Base-by-base conservation (phyloP, 2,329 filamentous ascomycete genomes). In the Arthroderma uncinatum region DNA sequence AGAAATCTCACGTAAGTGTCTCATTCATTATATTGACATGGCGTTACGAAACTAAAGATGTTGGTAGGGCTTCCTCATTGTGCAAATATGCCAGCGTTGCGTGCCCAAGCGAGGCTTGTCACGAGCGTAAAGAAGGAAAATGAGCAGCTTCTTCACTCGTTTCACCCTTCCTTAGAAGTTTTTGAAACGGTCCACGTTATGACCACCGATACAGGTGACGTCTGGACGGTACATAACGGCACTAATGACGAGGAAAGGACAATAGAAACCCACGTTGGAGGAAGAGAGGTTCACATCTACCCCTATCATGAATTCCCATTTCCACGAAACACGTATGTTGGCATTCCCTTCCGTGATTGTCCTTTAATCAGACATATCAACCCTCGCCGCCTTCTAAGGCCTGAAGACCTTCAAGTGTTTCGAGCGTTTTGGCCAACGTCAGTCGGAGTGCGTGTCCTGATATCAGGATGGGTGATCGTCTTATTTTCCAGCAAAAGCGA, bases 71-170 rank as follows among this genome's bases (percentile, higher is more conserved):
- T 33, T 33, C 30, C 10, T 33, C 2, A 33, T 33, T 33, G 30
- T 10, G 30, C 30, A 33, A 10, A 33, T 10, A 33, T 33, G 1
- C 30, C 30, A 33, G 30, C 30, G 30, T 6, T 33, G 30, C 30
- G 6, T 33, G 30, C 30, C 30, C 28, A 40, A 23, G 54, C 54
- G 2, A 25, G 33, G 12, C 40, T 56, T 21, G 54, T 34, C 19
- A 21, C 25, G 39, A 36, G 36, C 28, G 40, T 34, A 28, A 39
- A 12, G 2, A 14, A 10, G 36, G 50, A 48, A 44, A 57, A 57
- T 36, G 55, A 57, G 37, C 14, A 50, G 14, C 28, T 57, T 21
- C 34, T 57, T n/a, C 55, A 44, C 25, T 40, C 55, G 52, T 57
- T 53, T 53, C 55, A 57, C 37, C 55, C 47, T 16, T 34, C 48